phyloP scores from a whole-genome alignment of 805 yeast genomes.

The Lachancea meyersii region DNA sequence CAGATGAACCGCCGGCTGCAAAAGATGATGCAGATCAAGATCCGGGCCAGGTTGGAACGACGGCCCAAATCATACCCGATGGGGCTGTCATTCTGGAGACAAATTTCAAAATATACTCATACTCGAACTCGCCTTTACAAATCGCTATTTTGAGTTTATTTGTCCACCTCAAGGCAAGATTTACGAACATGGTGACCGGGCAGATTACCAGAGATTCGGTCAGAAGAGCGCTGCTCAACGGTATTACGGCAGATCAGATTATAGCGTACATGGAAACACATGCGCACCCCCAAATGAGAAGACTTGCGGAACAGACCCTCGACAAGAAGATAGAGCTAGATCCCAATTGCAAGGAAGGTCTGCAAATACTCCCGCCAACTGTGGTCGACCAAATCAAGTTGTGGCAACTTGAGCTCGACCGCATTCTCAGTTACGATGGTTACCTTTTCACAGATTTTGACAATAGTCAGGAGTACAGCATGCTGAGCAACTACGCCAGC shows the following conservation, averaged over 20 bases:
- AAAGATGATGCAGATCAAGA: conserved; percentile 20
- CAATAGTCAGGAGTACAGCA: conserved; percentile 67
- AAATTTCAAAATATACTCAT: conserved; percentile 86
- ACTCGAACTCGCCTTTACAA: conserved; percentile 89
- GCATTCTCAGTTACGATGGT: conserved; percentile 83
- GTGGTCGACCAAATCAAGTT: conserved; percentile 93
- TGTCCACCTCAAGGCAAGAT: conserved; percentile 78
- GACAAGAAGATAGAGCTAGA: conserved; percentile 61
- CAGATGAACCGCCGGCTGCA: conserved; percentile 13
- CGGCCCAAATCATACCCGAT: conserved; percentile 23
- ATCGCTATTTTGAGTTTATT: conserved; percentile 87
- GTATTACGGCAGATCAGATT: conserved; percentile 93
- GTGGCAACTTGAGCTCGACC: conserved; percentile 94
- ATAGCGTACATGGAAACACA: conserved; percentile 82
- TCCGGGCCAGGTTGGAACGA: conserved; percentile 25
- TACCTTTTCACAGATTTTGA: conserved; percentile 82
- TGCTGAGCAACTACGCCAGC: conserved; percentile 67
- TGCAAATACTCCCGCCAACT: conserved; percentile 81
- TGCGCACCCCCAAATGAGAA: conserved; percentile 88
- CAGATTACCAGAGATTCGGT: conserved; percentile 89
- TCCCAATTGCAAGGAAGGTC: conserved; percentile 41
- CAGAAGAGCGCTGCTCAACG: conserved; percentile 73
- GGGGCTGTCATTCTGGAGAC: conserved; percentile 90
- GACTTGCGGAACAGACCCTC: conserved; percentile 61
- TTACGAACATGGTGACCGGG: conserved; percentile 89